Conservation (phyloP, 2,329 filamentous ascomycete genomes). For the Cordyceps tenuipes region DNA sequence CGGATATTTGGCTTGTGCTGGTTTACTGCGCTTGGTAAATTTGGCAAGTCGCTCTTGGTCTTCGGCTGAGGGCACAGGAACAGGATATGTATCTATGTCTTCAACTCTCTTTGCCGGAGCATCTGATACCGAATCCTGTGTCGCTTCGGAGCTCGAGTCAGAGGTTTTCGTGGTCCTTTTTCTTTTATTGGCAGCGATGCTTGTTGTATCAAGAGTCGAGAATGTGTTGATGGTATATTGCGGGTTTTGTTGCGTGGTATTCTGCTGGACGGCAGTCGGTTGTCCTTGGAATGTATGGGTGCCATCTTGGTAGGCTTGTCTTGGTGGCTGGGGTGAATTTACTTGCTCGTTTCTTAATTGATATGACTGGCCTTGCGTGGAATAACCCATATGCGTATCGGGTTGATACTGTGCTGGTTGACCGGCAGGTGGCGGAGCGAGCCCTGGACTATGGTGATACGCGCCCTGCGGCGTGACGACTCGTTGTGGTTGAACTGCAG, state of each 20-base stretch:
- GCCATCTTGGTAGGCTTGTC: background rate
- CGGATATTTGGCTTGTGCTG: conserved; percentile 30
- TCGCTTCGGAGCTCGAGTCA: conserved; percentile 15
- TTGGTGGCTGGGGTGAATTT: conserved; percentile 3
- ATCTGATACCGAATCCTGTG: conserved; percentile 23
- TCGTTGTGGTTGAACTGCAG: conserved; percentile 17
- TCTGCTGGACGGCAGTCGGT: background rate
- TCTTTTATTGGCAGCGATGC: background rate
- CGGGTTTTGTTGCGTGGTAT: conserved; percentile 8
- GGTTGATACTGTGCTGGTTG: conserved; percentile 18
- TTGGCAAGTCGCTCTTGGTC: conserved; percentile 29
- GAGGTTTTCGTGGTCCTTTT: conserved; percentile 4
- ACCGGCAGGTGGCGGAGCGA: conserved; percentile 20
- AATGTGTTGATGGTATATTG: conserved; percentile 14
- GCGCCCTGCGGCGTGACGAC: conserved; percentile 1
- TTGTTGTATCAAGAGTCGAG: background rate
- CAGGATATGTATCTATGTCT: conserved; percentile 25
- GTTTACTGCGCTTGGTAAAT: conserved; percentile 30
- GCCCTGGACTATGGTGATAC: conserved; percentile 14
- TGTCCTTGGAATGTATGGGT: background rate
- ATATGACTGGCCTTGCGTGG: conserved; percentile 10
- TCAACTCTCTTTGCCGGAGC: conserved; percentile 24
- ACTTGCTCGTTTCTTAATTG: conserved; percentile 4
- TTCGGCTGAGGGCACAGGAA: conserved; percentile 25
- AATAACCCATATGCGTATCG: background rate